phyloP scores from a whole-genome alignment of 805 yeast genomes.

The Saccharomycopsis malanga region DNA sequence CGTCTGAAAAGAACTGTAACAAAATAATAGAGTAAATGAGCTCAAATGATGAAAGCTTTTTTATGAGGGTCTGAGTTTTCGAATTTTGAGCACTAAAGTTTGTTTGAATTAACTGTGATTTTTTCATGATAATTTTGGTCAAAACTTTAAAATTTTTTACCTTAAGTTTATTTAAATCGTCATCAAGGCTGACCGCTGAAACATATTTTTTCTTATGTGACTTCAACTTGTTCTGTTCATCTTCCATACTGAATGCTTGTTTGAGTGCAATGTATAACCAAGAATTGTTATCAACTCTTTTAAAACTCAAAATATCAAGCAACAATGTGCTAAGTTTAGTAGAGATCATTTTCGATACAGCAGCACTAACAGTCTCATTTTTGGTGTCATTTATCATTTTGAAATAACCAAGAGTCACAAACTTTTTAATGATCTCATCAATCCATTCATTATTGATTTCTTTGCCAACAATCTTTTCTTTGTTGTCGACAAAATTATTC shows the following conservation, averaged over 20 bases:
- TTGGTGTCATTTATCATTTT: conserved; percentile 20
- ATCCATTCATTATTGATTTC: conserved; percentile 26
- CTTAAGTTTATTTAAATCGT: conserved; percentile 43
- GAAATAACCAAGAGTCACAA: conserved; percentile 23
- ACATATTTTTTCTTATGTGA: conserved; percentile 22
- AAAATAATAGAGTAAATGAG: conserved; percentile 68
- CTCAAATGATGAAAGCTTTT: conserved; percentile 59
- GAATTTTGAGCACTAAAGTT: conserved; percentile 18
- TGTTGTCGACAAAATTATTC: conserved; percentile 16
- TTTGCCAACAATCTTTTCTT: not conserved
- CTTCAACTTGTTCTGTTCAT: conserved; percentile 19
- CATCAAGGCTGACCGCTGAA: conserved; percentile 46
- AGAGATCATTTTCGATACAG: conserved; percentile 38
- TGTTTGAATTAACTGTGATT: conserved; percentile 21
- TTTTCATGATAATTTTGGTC: conserved; percentile 31
- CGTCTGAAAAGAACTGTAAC: conserved; percentile 71
- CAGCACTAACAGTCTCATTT: conserved; percentile 20
- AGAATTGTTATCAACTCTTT: conserved; percentile 38
- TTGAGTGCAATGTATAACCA: conserved; percentile 57
- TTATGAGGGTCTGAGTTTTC: conserved; percentile 29
- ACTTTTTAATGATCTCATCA: conserved; percentile 27
- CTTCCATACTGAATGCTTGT: conserved; percentile 29
- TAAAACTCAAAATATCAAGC: conserved; percentile 44
- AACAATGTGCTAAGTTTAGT: conserved; percentile 66
- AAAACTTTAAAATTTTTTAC: conserved; percentile 44